Percentiles rank a stretch among this genome's conserved stretches.
These are phyloP conservation scores for Tanacetum coccineum DNA, from an alignment of 129 eudicot genomes.

Conservation along the genomic window DNA sequence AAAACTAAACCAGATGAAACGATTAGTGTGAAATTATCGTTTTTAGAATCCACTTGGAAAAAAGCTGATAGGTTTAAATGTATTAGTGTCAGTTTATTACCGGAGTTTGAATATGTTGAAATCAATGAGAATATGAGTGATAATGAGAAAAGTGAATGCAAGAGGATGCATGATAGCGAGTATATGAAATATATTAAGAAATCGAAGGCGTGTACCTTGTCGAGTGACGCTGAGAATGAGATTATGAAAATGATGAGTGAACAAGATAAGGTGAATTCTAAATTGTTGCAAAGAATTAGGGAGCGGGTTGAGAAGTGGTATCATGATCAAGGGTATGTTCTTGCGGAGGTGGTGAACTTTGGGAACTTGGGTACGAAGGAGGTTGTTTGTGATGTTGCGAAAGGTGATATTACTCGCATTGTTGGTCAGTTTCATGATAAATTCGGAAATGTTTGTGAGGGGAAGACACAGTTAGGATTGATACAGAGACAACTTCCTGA, in stretches of 20 bases:
- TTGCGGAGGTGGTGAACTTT: conserved; percentile 83
- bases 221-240: conserved; percentile 40
- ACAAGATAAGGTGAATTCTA: conserved; percentile 59
- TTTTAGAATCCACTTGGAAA: conserved; percentile 67
- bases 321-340: conserved; percentile 84
- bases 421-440: conserved; percentile 84
- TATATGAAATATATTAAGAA: conserved; percentile 59
- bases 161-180: conserved; percentile 54
- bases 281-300: conserved; percentile 68
- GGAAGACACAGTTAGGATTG: conserved; percentile 67
- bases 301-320: conserved; percentile 88
- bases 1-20: conserved; percentile 83
- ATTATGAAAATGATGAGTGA: conserved; percentile 60
- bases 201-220: conserved; percentile 76
- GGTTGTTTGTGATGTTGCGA: conserved; percentile 91
- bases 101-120: conserved; percentile 58
- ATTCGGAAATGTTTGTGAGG: conserved; percentile 86
- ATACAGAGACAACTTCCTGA: conserved; percentile 71
- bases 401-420: conserved; percentile 82
- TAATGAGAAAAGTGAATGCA: conserved; percentile 53
- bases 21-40: conserved; percentile 40
- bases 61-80: conserved; percentile 59
- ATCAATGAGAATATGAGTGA: conserved; percentile 73
- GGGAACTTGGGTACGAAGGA: conserved; percentile 79
- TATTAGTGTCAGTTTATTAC: conserved; percentile 78